Conservation (phyloP, 2,329 filamentous ascomycete species). For the Myriosclerotinia curreyana region DNA sequence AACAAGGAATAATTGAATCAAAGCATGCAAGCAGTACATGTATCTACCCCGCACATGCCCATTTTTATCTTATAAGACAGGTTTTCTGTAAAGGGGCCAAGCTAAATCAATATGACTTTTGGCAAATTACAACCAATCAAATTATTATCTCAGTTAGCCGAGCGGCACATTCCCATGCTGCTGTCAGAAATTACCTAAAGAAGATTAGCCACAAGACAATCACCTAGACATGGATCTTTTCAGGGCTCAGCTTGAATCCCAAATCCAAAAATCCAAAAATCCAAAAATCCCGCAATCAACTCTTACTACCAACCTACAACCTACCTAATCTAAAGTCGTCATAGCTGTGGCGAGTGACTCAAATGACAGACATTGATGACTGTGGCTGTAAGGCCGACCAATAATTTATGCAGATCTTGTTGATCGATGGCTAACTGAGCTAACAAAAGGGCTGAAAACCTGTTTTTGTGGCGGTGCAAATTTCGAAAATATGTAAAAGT, state of each 20-base stretch:
- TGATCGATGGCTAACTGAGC: neutral
- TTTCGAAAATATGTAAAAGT: neutral
- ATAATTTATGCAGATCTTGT: neutral
- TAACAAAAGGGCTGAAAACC: neutral
- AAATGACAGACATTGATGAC: neutral
- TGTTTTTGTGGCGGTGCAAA: constrained; percentile 9
- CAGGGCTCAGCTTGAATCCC: too few species aligned
- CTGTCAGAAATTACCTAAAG: neutral
- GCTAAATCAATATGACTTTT: constrained; percentile 6
- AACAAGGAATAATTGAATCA: constrained; percentile 3
- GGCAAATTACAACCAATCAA: neutral
- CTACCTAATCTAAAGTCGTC: constrained; percentile 16
- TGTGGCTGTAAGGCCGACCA: constrained; percentile 16
- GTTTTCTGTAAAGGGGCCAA: constrained; percentile 17
- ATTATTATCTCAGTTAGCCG: neutral
- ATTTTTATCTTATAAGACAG: neutral
- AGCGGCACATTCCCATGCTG: neutral
- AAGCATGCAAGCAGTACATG: constrained; percentile 2
- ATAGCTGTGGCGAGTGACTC: constrained; percentile 2
- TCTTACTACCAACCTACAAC: neutral
- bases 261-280: neutral
- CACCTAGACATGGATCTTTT: too few species aligned
- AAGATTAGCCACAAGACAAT: too few species aligned
- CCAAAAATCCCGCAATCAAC: neutral
- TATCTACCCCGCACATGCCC: constrained; percentile 4